Evolutionary conservation across 2,329 filamentous ascomycete genomes (phyloP).

Genomic region (Didymella pinodella): DNA sequence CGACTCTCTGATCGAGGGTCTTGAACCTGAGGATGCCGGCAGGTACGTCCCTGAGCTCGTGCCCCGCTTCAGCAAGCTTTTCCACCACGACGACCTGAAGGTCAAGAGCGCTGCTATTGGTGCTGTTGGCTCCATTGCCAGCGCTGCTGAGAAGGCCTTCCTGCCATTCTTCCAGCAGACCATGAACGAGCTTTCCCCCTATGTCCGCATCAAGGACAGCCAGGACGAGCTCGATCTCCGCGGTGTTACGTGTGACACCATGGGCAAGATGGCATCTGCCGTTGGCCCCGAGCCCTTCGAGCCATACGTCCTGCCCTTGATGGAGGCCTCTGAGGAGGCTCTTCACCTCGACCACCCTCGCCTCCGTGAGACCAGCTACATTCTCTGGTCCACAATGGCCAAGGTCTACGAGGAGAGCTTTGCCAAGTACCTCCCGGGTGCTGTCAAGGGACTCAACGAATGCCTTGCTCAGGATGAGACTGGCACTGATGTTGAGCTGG

Average conservation of each 20-base stretch:
- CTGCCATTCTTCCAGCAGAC: constrained; percentile 89
- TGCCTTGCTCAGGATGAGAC: constrained; percentile 90
- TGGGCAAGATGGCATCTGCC: constrained; percentile 90
- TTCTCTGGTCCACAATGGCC: constrained; percentile 92
- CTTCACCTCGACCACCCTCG: constrained; percentile 87
- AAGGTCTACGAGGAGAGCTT: constrained; percentile 92
- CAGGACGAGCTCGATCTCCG: constrained; percentile 91
- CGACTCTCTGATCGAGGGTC: constrained; percentile 86
- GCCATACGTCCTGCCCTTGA: constrained; percentile 87
- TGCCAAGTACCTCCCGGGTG: constrained; percentile 77
- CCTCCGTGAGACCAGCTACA: constrained; percentile 95
- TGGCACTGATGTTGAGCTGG: constrained; percentile 78
- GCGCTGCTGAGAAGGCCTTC: constrained; percentile 82
- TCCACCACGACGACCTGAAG: constrained; percentile 84
- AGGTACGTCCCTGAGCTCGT: constrained; percentile 85
- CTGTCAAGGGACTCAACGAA: constrained; percentile 81
- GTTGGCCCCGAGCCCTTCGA: constrained; percentile 88
- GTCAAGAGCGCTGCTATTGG: constrained; percentile 90
- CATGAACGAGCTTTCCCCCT: constrained; percentile 87
- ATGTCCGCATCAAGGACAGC: constrained; percentile 83
- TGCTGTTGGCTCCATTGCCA: constrained; percentile 89
- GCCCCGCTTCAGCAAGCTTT: constrained; percentile 81
- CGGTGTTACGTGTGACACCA: constrained; percentile 87
- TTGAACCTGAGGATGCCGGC: constrained; percentile 81
- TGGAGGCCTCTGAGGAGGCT: constrained; percentile 91